Percentiles rank a stretch among this genome's conserved stretches.
These are phyloP conservation scores for Fusarium setosum DNA, from an alignment of 2,329 filamentous ascomycete species.

Conservation along the genomic window DNA sequence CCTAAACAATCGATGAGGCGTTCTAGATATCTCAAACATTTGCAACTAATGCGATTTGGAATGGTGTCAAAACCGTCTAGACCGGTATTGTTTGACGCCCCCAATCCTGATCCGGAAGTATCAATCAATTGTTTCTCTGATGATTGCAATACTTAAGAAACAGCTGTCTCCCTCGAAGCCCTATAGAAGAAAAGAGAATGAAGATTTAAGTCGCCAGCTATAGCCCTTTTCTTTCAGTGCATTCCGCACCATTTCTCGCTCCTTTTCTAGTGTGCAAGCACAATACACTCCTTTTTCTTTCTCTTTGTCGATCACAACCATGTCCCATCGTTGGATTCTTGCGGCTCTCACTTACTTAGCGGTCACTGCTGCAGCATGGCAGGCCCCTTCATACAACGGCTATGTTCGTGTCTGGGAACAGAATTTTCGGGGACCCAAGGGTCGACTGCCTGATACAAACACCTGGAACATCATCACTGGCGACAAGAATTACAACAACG, in stretches of 20 bases:
- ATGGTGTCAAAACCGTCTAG: slow-evolving; percentile 27
- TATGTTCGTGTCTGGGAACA: slow-evolving; percentile 57
- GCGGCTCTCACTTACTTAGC: slow-evolving; percentile 45
- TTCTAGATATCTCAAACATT: slow-evolving; percentile 7
- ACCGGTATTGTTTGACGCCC: neutral
- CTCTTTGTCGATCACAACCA: slow-evolving; percentile 10
- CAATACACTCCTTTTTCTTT: slow-evolving; percentile 2
- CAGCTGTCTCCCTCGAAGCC: neutral
- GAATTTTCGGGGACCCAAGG: slow-evolving; percentile 52
- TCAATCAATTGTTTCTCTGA: slow-evolving; percentile 9
- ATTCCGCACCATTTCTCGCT: neutral
- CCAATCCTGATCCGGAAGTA: neutral
- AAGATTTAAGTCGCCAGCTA: neutral
- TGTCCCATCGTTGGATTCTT: slow-evolving; percentile 38
- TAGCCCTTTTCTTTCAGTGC: slow-evolving; percentile 7
- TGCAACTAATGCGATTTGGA: slow-evolving; percentile 4
- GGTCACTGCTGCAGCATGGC: slow-evolving; percentile 49
- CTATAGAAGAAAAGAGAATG: neutral
- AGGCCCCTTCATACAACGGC: slow-evolving; percentile 53
- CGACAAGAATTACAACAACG: slow-evolving; percentile 61
- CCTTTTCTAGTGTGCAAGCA: slow-evolving; percentile 8
- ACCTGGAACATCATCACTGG: slow-evolving; percentile 56
- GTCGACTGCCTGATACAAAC: slow-evolving; percentile 46
- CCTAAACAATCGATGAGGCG: slow-evolving; percentile 10
- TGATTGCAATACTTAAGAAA: slow-evolving; percentile 4